Evolutionary conservation across 2,329 filamentous ascomycete species (phyloP), one percentile per base, ranked within the genome.

Genomic region (Pyrenophora tritici-repentis): DNA sequence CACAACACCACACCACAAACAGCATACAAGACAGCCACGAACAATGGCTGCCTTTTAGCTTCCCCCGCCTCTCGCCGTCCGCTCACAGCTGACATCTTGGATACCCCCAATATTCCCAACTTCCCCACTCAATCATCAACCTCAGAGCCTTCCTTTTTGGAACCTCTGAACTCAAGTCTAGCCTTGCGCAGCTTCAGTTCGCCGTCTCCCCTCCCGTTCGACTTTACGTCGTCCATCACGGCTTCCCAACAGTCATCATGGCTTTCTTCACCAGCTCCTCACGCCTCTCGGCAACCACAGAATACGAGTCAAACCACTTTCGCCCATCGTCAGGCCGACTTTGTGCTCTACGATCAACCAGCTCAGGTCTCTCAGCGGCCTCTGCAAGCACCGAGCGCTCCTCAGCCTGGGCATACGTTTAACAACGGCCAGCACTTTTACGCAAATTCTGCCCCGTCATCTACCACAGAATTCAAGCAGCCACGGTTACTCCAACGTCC

Each of bases 181-280:
- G 83, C 84, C 81, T 78, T 78, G 66, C 66, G 81, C 83, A 83
- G 81, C 73, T 84, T 82, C 78, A 73, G 74, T 76, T 77, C 74
- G 72, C 67, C 73, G 71, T 81, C 80, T 79, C 76, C 78, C 78
- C 74, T 80, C 78, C 73, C 76, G 71, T 83, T 80, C 84, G 86
- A 87, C 84, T 84, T 82, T 65, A 71, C 80, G 84, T 86, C 89
- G 86, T 87, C 87, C 87, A 91, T 82, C 83, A 91, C 88, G 88
- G 88, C 88, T 89, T 83, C 85, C 75, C 73, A 76, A 74, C 74
- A 78, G 71, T 84, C 85, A 91, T 68, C 82, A 92, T 92, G 89
- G 89, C 87, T 82, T 86, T 83, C 87, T 82, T 86, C 85, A 83
- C 74, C 78, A 76, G 73, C 78, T 75, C 69, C 77, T 71, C 67